Percentiles rank a stretch among this genome's conserved stretches.
Conservation (phyloP, 2,329 filamentous ascomycete species). For the Trichophyton benhamiae region DNA sequence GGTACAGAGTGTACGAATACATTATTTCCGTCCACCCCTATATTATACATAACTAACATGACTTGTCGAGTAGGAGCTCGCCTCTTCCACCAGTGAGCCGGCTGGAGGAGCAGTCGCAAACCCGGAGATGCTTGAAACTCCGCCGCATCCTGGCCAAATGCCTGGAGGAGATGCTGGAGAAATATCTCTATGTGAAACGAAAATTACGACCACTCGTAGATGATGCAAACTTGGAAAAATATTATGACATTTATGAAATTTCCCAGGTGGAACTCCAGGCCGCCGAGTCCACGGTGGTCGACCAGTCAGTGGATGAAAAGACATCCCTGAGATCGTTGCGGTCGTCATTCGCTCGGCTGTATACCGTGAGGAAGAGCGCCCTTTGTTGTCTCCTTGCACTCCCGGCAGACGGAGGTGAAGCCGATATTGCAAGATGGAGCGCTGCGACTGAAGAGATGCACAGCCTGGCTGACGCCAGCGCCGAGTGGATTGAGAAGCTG, state of each 20-base stretch:
- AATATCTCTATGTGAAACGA: conserved; percentile 58
- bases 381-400: conserved; percentile 81
- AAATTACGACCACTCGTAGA: conserved; percentile 62
- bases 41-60: conserved; percentile 3
- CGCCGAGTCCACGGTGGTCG: conserved; percentile 51
- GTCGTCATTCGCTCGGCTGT: conserved; percentile 66
- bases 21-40: background rate
- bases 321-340: conserved; percentile 72
- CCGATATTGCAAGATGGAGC: conserved; percentile 68
- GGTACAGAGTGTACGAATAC: conserved; percentile 62
- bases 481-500: conserved; percentile 51
- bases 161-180: conserved; percentile 57
- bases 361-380: conserved; percentile 69
- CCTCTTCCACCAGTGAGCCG: conserved; percentile 86
- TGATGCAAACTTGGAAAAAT: conserved; percentile 74
- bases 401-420: conserved; percentile 64
- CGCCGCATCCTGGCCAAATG: conserved; percentile 61
- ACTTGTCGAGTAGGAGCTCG: conserved; percentile 50
- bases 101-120: conserved; percentile 70
- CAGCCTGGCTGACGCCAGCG: conserved; percentile 50
- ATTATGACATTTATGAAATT: conserved; percentile 80
- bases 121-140: conserved; percentile 65
- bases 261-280: conserved; percentile 60
- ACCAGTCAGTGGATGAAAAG: conserved; percentile 58
- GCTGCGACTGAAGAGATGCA: conserved; percentile 64